A percentile compares a stretch with the other conserved stretches of the same genome.
Evolutionary conservation across 495 filamentous ascomycete species (phyloP).

Genomic region (Melanomma pulvis-pyrius): DNA sequence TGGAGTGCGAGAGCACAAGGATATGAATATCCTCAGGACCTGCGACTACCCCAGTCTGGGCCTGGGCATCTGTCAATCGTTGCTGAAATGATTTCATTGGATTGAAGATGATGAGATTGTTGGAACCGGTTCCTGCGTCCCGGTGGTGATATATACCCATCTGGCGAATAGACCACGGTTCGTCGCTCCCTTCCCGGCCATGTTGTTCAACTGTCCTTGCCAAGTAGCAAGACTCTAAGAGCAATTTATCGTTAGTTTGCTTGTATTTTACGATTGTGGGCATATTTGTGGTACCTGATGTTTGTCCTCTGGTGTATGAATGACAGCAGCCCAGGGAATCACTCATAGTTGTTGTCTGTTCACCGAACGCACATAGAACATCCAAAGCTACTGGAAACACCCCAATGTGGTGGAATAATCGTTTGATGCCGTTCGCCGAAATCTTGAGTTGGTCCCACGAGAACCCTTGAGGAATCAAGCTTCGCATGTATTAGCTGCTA

Average conservation of each 20-base stretch:
- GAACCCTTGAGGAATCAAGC: conserved; percentile 15
- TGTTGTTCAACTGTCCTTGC: conserved; percentile 21
- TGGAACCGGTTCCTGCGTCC: neutral
- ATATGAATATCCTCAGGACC: conserved; percentile 5
- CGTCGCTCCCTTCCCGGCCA: conserved; percentile 12
- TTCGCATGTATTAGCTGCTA: neutral
- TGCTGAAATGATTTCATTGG: conserved; percentile 22
- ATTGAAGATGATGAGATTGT: conserved; percentile 23
- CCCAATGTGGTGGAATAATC: neutral
- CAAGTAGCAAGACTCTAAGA: conserved; percentile 20
- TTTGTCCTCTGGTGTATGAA: neutral
- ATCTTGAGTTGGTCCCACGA: conserved; percentile 20
- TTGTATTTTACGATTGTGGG: neutral
- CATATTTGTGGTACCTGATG: conserved; percentile 4
- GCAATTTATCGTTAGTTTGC: neutral
- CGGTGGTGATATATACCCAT: conserved; percentile 21
- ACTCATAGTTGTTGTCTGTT: conserved; percentile 5
- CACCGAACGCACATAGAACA: conserved; percentile 22
- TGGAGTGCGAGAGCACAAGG: conserved; percentile 11
- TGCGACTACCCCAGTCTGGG: neutral
- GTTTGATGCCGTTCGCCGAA: conserved; percentile 14
- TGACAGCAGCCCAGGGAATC: conserved; percentile 24
- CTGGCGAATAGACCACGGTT: conserved; percentile 28
- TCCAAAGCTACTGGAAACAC: conserved; percentile 21
- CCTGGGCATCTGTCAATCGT: conserved; percentile 14